phyloP scores from a whole-genome alignment of 768 basidiomycete species.

The Leccinum imitatum region DNA sequence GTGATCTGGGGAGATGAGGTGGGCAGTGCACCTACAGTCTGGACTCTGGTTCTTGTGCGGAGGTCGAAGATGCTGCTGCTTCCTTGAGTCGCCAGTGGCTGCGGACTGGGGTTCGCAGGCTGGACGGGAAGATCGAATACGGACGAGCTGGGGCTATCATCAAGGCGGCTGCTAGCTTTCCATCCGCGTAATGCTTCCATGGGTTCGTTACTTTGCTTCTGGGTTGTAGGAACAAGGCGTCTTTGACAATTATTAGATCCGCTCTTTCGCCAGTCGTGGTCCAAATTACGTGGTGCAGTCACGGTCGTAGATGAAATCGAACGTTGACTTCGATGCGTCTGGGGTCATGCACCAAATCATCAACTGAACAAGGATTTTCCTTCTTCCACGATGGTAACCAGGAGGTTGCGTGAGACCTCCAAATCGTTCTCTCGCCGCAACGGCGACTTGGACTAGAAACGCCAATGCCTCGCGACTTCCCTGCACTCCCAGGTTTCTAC shows the following conservation, averaged over 20 bases:
- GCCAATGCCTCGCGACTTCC: slow-evolving; percentile 38
- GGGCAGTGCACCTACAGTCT: slow-evolving; percentile 4
- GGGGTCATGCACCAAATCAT: not conserved
- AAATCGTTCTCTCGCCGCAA: not conserved
- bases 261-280: not conserved
- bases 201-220: not conserved
- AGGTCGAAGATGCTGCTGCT: slow-evolving; percentile 4
- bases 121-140: slow-evolving; percentile 73
- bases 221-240: not conserved
- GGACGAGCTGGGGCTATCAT: slow-evolving; percentile 64
- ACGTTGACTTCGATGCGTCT: not conserved
- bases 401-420: not conserved
- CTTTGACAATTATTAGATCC: not conserved
- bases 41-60: slow-evolving; percentile 1
- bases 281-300: too few relatives aligned
- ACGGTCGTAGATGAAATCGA: not conserved
- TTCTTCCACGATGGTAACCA: not conserved
- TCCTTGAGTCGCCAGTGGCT: slow-evolving; percentile 19
- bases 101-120: slow-evolving; percentile 16
- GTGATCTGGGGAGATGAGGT: slow-evolving; percentile 48
- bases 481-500: slow-evolving; percentile 64
- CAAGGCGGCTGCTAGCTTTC: slow-evolving; percentile 8
- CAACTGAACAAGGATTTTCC: not conserved
- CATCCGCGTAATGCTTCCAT: slow-evolving; percentile 20
- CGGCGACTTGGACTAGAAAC: not conserved